Conservation (phyloP, 495 filamentous ascomycete genomes). For the Aspergillus carlsbadensis region DNA sequence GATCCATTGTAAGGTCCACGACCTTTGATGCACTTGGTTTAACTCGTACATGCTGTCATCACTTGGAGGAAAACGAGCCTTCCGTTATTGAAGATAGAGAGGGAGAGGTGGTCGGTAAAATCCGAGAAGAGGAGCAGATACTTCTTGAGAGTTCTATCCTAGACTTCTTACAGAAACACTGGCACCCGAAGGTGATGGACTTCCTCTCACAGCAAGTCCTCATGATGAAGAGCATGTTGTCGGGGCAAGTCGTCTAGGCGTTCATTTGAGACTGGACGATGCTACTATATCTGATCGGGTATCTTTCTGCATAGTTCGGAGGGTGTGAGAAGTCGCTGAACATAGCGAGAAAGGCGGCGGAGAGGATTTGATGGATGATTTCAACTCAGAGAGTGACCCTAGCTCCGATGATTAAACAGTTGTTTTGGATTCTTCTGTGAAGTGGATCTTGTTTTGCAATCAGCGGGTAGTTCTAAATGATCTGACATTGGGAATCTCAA, state of each 20-base stretch:
- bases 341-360: not conserved
- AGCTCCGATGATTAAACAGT: no score
- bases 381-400: no score
- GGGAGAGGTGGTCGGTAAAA: not conserved
- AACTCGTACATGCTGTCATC: conserved; percentile 1
- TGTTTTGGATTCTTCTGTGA: no score
- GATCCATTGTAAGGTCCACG: not conserved
- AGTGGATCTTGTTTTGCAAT: no score
- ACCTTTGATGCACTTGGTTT: conserved; percentile 3
- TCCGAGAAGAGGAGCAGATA: not conserved
- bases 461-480: no score
- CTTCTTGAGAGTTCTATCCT: not conserved
- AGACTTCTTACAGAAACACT: not conserved
- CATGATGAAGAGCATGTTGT: not conserved
- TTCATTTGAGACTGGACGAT: not conserved
- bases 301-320: not conserved
- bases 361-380: no score
- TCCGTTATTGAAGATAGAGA: not conserved
- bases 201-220: not conserved
- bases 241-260: not conserved
- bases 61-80: not conserved
- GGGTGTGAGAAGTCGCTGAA: not conserved
- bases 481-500: no score
- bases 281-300: not conserved
- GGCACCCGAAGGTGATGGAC: not conserved